Percentiles rank a stretch among this genome's conserved stretches.
Evolutionary conservation across 768 basidiomycete species (phyloP).

Genomic region (Hydnum rufescens): DNA sequence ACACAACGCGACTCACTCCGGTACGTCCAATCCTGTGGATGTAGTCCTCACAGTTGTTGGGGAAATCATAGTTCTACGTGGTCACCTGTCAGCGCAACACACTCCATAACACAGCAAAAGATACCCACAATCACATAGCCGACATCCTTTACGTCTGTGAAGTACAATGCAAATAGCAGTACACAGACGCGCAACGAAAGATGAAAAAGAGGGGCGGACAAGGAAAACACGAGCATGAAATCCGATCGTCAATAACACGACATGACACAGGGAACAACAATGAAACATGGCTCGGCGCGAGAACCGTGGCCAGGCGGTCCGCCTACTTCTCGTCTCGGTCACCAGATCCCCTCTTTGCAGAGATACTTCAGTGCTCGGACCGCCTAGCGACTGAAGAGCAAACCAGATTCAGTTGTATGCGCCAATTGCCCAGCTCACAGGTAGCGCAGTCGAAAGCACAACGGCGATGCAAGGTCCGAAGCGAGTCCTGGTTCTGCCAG

Average conservation of each 20-base stretch:
- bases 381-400: too few relatives aligned
- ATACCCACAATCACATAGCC: constrained; percentile 80
- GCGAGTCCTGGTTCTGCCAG: too few relatives aligned
- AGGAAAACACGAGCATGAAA: too few relatives aligned
- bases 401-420: too few relatives aligned
- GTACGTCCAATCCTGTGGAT: constrained; percentile 98
- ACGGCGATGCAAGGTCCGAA: too few relatives aligned
- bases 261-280: not conserved
- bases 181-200: not conserved
- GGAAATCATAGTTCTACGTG: constrained; percentile 91
- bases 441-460: too few relatives aligned
- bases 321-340: too few relatives aligned
- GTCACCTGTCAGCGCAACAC: constrained; percentile 7
- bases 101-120: constrained; percentile 6
- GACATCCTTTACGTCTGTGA: constrained; percentile 94
- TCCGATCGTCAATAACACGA: not conserved
- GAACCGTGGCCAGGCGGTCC: too few relatives aligned
- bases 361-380: too few relatives aligned
- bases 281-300: too few relatives aligned
- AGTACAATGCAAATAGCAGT: not conserved
- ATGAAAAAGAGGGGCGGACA: not conserved
- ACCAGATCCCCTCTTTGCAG: too few relatives aligned
- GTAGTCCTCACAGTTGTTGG: constrained; percentile 95
- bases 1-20: constrained; percentile 33
- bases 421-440: too few relatives aligned